These are phyloP conservation scores for Mucor ambiguus DNA, from an alignment of 371 early-diverging fungal species.

Conservation along the genomic window DNA sequence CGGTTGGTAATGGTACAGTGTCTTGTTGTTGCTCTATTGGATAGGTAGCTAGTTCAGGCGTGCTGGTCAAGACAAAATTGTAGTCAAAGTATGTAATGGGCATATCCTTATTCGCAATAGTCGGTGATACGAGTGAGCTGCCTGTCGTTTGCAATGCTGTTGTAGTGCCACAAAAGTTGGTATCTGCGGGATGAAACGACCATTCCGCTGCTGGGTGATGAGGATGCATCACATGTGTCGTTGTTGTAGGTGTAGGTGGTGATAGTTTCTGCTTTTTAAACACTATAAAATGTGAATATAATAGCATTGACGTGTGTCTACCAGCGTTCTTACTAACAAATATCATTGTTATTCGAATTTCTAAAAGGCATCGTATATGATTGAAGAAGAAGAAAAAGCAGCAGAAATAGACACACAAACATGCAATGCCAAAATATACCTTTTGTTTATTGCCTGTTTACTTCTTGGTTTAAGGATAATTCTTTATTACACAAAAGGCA, in stretches of 20 bases:
- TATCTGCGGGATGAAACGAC: background rate
- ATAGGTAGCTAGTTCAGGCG: background rate
- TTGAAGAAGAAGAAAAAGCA: background rate
- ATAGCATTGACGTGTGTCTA: background rate
- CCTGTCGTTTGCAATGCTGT: background rate
- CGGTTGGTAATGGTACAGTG: conserved; percentile 19
- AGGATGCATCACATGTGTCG: background rate
- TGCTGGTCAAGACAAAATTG: background rate
- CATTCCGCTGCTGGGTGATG: background rate
- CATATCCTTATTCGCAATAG: background rate
- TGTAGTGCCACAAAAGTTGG: background rate
- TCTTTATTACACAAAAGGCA: conserved; percentile 2
- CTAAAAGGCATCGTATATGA: background rate
- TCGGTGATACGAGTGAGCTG: background rate
- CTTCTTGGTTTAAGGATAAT: background rate
- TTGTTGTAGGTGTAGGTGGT: background rate
- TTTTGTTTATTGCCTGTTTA: background rate
- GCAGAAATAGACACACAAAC: background rate
- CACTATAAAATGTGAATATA: background rate
- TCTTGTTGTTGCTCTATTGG: background rate
- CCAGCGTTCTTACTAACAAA: background rate
- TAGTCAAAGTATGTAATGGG: background rate
- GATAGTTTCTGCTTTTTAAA: background rate
- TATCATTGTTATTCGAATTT: background rate
- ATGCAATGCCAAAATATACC: background rate